Evolutionary conservation across 2,329 filamentous ascomycete species (phyloP).

Genomic region (Alternaria angustiovoidea): DNA sequence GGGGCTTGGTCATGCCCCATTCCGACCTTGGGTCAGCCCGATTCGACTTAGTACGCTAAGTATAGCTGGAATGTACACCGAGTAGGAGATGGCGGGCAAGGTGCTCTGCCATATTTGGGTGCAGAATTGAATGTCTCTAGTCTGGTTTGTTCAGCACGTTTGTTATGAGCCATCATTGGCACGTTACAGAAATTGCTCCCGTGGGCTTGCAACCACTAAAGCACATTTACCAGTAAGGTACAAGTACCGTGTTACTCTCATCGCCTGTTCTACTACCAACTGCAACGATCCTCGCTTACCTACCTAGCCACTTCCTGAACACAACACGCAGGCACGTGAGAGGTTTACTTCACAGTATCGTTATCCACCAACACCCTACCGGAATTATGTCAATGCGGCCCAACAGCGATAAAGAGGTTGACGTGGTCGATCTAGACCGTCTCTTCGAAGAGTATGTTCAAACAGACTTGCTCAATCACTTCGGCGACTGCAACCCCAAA

Average conservation of each 20-base stretch:
- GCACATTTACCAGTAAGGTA: constrained; percentile 33
- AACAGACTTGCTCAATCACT: constrained; percentile 60
- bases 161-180: constrained; percentile 44
- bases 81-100: constrained; percentile 44
- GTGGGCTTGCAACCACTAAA: constrained; percentile 28
- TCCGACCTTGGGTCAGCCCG: constrained; percentile 30
- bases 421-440: constrained; percentile 66
- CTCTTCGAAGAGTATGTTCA: constrained; percentile 71
- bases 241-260: constrained; percentile 26
- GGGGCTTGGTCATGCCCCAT: constrained; percentile 45
- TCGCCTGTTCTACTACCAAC: constrained; percentile 24
- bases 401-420: constrained; percentile 60
- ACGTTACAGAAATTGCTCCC: constrained; percentile 33
- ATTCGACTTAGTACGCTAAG: constrained; percentile 35
- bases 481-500: constrained; percentile 58
- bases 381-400: constrained; percentile 53
- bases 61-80: constrained; percentile 47
- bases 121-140: constrained; percentile 48
- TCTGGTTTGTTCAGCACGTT: constrained; percentile 46
- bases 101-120: constrained; percentile 34
- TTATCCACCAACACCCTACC: constrained; percentile 33
- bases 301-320: constrained; percentile 31
- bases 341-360: constrained; percentile 37
- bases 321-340: constrained; percentile 30
- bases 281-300: constrained; percentile 10